Conservation (phyloP, 2,329 filamentous ascomycete species). For the Xylariomycetidae sp. region DNA sequence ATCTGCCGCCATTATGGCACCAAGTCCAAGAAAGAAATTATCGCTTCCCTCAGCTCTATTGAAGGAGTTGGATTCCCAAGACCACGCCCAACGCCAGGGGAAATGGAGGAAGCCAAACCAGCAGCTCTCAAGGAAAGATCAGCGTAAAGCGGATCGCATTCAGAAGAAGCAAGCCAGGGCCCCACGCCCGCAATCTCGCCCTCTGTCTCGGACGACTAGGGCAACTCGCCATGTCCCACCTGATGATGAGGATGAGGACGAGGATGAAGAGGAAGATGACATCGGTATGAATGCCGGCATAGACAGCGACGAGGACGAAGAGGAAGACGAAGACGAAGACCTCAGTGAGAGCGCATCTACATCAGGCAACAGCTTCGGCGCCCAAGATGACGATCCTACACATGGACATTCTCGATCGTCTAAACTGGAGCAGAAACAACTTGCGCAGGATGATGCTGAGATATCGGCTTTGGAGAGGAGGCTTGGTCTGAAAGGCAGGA, state of each 20-base stretch:
- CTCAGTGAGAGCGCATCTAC: too few relatives aligned
- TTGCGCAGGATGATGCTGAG: slow-evolving; percentile 80
- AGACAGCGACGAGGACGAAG: slow-evolving; percentile 8
- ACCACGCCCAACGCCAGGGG: slow-evolving; percentile 3
- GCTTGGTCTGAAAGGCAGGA: slow-evolving; percentile 74
- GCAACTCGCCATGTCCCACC: slow-evolving; percentile 4
- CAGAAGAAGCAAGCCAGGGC: slow-evolving; percentile 24
- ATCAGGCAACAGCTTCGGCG: not conserved
- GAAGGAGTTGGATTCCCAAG: slow-evolving; percentile 36
- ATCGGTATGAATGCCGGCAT: slow-evolving; percentile 7
- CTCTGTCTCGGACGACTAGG: not conserved
- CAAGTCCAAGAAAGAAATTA: slow-evolving; percentile 29
- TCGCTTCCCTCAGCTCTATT: slow-evolving; percentile 39
- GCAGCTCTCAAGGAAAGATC: slow-evolving; percentile 26
- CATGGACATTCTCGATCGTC: slow-evolving; percentile 17
- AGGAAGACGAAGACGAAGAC: slow-evolving; percentile 9
- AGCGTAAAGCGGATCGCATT: slow-evolving; percentile 24
- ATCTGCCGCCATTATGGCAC: slow-evolving; percentile 19
- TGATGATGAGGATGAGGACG: slow-evolving; percentile 17
- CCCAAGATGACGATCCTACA: slow-evolving; percentile 5
- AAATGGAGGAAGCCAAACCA: slow-evolving; percentile 9
- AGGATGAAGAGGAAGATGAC: slow-evolving; percentile 4
- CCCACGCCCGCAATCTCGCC: slow-evolving; percentile 11
- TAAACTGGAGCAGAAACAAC: slow-evolving; percentile 50
- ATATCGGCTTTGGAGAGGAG: slow-evolving; percentile 86